phyloP scores from a whole-genome alignment of 2,329 filamentous ascomycete genomes.

The Ramichloridium luteum region DNA sequence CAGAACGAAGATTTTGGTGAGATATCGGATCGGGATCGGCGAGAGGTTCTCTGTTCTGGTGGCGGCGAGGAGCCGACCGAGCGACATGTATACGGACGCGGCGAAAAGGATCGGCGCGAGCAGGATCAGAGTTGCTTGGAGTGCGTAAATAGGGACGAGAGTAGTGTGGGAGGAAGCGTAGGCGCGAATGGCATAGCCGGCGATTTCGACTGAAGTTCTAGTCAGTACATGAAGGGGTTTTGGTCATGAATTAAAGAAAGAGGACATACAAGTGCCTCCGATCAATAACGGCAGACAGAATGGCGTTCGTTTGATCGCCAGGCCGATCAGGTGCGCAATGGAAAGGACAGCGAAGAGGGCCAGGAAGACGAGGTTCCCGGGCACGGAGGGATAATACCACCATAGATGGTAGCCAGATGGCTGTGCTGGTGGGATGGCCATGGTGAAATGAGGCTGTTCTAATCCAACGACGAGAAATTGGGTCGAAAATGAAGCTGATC shows the following conservation, averaged over 20 bases:
- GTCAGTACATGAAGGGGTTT: too few species aligned
- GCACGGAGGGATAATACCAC: conserved; percentile 35
- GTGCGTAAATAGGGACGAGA: conserved; percentile 28
- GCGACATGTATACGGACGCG: conserved; percentile 41
- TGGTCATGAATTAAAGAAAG: conserved; percentile 3
- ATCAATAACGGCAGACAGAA: conserved; percentile 36
- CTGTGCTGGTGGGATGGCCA: too few species aligned
- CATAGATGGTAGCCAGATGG: conserved; percentile 3
- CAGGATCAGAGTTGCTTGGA: conserved; percentile 33
- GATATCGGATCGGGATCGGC: conserved; percentile 31
- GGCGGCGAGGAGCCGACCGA: conserved; percentile 33
- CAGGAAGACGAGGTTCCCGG: conserved; percentile 35
- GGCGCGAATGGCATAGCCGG: conserved; percentile 31
- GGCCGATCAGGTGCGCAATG: conserved; percentile 30
- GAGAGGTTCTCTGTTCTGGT: conserved; percentile 33
- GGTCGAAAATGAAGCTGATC: too few species aligned
- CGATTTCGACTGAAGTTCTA: conserved; percentile 35
- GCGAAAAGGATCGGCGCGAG: conserved; percentile 39
- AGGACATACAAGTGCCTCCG: conserved; percentile 36
- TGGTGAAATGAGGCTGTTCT: too few species aligned
- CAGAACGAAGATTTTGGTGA: conserved; percentile 44
- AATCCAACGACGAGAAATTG: too few species aligned
- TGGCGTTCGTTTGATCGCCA: too few species aligned
- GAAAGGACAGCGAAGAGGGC: conserved; percentile 36
- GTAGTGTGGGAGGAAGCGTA: conserved; percentile 16